Conservation (phyloP, 345 rosid genomes). For the Citrus unshiu region DNA sequence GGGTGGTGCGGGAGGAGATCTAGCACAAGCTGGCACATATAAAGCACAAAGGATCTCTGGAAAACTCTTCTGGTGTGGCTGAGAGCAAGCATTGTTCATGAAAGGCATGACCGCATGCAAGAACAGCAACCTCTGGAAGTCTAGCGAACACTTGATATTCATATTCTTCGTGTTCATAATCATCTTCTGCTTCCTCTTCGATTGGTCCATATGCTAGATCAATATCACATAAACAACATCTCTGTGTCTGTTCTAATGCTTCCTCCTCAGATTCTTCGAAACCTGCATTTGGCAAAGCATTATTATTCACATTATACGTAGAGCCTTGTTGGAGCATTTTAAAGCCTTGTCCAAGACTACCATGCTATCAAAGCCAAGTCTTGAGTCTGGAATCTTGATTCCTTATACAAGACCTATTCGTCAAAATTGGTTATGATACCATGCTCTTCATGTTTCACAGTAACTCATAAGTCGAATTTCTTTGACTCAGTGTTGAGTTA, state of each 20-base stretch:
- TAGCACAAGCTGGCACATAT: background rate
- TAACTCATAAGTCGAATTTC: too few relatives aligned
- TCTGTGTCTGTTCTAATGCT: background rate
- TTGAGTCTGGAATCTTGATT: too few relatives aligned
- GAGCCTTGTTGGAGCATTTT: background rate
- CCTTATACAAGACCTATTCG: too few relatives aligned
- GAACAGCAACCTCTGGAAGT: background rate
- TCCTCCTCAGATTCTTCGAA: background rate
- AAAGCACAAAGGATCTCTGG: background rate
- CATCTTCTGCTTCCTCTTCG: background rate
- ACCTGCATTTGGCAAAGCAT: background rate
- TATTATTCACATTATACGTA: too few relatives aligned
- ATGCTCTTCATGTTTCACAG: too few relatives aligned
- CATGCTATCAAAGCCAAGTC: too few relatives aligned
- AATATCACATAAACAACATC: background rate
- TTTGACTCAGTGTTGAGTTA: too few relatives aligned
- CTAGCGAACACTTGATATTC: background rate
- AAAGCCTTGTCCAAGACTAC: background rate
- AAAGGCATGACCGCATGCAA: conserved; percentile 3
- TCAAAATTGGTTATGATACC: too few relatives aligned
- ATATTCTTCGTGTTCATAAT: background rate
- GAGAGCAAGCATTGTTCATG: background rate
- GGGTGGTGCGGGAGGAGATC: background rate
- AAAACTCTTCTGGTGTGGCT: background rate
- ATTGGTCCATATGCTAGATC: background rate